phyloP scores from a whole-genome alignment of 1,139 yeast species.

The Kurtzmaniella quercitrusa region DNA sequence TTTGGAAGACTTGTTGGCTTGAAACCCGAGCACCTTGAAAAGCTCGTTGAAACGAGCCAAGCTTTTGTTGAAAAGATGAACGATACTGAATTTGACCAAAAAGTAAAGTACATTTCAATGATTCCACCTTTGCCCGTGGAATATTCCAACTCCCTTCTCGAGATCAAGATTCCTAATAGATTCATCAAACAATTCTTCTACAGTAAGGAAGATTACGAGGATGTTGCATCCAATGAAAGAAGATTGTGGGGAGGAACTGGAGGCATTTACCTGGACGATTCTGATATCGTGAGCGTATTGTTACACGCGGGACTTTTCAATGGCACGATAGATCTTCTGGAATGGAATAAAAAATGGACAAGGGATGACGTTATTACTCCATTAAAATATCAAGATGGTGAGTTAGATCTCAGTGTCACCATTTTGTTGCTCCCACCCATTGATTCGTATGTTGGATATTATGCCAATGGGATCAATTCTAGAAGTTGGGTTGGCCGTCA shows the following conservation, averaged over 20 bases:
- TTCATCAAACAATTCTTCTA: constrained; percentile 22
- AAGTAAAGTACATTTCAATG: constrained; percentile 31
- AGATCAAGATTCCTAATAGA: constrained; percentile 59
- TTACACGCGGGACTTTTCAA: constrained; percentile 68
- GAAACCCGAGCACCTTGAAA: constrained; percentile 29
- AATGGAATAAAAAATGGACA: constrained; percentile 35
- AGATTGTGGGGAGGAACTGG: constrained; percentile 85
- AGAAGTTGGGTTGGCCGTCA: constrained; percentile 58
- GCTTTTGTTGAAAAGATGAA: constrained; percentile 22
- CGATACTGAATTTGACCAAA: constrained; percentile 13
- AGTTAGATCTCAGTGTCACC: constrained; percentile 62
- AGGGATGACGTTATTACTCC: constrained; percentile 25
- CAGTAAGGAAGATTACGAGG: constrained; percentile 21
- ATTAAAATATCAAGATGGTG: constrained; percentile 26
- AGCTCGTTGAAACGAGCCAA: constrained; percentile 28
- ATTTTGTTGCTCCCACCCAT: constrained; percentile 68
- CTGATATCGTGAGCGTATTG: constrained; percentile 72
- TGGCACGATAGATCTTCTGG: constrained; percentile 23
- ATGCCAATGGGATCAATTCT: constrained; percentile 65
- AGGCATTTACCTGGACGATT: constrained; percentile 84
- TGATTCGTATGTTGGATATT: constrained; percentile 56
- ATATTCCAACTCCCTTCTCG: constrained; percentile 57
- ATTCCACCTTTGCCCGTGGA: constrained; percentile 48
- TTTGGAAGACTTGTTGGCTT: constrained; percentile 33
- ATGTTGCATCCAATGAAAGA: constrained; percentile 34